These are phyloP conservation scores for Globisporangium iwayamae DNA, from an alignment of 352 stramenopile genomes.

Conservation along the genomic window DNA sequence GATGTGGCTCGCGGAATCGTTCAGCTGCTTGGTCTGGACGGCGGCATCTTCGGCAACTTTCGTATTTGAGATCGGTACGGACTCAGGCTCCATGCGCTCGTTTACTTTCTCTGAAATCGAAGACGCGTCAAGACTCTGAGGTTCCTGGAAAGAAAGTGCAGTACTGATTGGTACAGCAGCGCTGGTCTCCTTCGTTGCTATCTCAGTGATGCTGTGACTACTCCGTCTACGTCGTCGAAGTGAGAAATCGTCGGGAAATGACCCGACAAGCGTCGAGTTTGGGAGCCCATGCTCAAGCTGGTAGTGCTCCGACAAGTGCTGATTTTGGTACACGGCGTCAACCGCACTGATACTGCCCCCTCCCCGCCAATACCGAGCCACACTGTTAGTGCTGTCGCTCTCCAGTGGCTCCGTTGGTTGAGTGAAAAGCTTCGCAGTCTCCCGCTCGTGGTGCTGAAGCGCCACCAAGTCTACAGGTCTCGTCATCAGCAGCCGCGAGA, in stretches of 20 bases:
- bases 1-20: constrained; percentile 6
- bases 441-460: constrained; percentile 15
- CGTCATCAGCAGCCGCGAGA: constrained; percentile 25
- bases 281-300: constrained; percentile 21
- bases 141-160: background rate
- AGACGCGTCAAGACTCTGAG: background rate
- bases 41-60: background rate
- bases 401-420: background rate
- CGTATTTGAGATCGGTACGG: background rate
- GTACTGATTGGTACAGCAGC: background rate
- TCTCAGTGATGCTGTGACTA: background rate
- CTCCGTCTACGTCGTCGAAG: constrained; percentile 5
- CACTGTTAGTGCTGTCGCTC: background rate
- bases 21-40: background rate
- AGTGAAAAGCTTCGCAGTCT: background rate
- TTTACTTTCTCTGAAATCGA: background rate
- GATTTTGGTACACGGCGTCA: constrained; percentile 24
- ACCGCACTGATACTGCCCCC: background rate
- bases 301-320: constrained; percentile 46
- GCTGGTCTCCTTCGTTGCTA: background rate
- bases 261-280: constrained; percentile 28
- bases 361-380: background rate
- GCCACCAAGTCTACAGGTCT: constrained; percentile 22
- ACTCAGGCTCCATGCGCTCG: constrained; percentile 8
- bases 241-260: constrained; percentile 32